Base-by-base conservation (phyloP, 106 monocot species). In the Dendrobium chrysotoxum region DNA sequence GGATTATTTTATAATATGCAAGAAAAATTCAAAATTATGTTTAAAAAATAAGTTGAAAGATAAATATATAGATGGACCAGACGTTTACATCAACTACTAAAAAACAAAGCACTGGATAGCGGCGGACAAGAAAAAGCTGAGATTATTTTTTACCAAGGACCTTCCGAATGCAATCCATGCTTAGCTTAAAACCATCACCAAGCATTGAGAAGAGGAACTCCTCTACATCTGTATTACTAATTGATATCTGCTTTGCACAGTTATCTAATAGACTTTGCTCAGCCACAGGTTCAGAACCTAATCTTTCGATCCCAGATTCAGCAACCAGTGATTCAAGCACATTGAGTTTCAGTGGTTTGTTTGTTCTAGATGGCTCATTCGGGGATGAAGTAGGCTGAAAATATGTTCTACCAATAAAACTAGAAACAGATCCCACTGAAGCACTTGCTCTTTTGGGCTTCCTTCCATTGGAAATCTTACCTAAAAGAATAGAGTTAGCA, bases 171-270 rank as follows among this genome's bases (percentile, higher is more conserved):
- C 78, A 76, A 30, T 83, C 85, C 81, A 61, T 89, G 81, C 87
- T 90, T 40, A 96, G 90, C 53, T 92, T 87, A 80, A 94, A 96
- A 41, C 93, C 93, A 67, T 93, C 90, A 53, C 90, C 88, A 35
- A 94, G 89, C 93, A 96, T 92, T 57, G 88, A 86, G 72, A 94
- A 94, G 9, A 96, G 75, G 73, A 96, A 92, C 64, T 94, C 92
- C 78, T 90, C 90, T 30, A 87, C 38, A 45, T 90, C 90, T 21
- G 47, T 79, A 58, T 85, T 82, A 73, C 25, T 82, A 50, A 83
- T n/a, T 57, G 40, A 39, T 18, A 75, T 68, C 10, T 64, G 83
- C 41, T 74, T 75, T 42, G 76, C 8, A 54, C 26, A 47, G 4
- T 18, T 76, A 12, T 26, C 47, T 20, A 28, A 47, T 45, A 28